phyloP scores from a whole-genome alignment of 352 stramenopile genomes.

The Phytopythium mirpurense region DNA sequence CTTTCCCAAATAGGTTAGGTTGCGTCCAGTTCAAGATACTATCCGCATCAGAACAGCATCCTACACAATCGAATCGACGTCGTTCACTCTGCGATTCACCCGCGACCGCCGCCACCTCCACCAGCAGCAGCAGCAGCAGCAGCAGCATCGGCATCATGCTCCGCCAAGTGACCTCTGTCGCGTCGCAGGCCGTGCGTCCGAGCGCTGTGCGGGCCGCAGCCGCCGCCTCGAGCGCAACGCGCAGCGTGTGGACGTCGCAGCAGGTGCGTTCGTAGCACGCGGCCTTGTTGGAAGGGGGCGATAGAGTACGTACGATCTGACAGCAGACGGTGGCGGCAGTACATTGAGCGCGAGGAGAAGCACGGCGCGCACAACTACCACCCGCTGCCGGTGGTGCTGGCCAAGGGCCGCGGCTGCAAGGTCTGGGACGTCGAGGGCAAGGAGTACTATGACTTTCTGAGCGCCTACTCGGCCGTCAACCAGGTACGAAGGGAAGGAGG shows the following conservation, averaged over 20 bases:
- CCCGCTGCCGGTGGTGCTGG: slow-evolving; percentile 96
- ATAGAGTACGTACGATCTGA: too few species aligned
- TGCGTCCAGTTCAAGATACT: too few species aligned
- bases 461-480: slow-evolving; percentile 89
- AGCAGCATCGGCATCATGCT: neutral
- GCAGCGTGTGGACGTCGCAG: slow-evolving; percentile 35
- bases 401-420: slow-evolving; percentile 88
- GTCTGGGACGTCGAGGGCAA: slow-evolving; percentile 97
- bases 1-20: too few species aligned
- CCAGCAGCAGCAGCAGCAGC: neutral
- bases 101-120: neutral
- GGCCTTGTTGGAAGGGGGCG: neutral
- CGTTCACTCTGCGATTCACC: neutral
- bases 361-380: slow-evolving; percentile 98
- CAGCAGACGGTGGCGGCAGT: slow-evolving; percentile 19
- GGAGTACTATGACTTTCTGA: slow-evolving; percentile 99
- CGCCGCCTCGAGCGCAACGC: neutral
- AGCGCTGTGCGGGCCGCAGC: neutral
- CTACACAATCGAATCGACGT: too few species aligned
- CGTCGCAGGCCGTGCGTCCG: neutral
- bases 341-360: slow-evolving; percentile 88
- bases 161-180: neutral
- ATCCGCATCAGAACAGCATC: too few species aligned
- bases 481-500: too few species aligned
- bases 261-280: slow-evolving; percentile 16